These are phyloP conservation scores for Pichia scutulata DNA, from an alignment of 805 yeast genomes.

Conservation along the genomic window DNA sequence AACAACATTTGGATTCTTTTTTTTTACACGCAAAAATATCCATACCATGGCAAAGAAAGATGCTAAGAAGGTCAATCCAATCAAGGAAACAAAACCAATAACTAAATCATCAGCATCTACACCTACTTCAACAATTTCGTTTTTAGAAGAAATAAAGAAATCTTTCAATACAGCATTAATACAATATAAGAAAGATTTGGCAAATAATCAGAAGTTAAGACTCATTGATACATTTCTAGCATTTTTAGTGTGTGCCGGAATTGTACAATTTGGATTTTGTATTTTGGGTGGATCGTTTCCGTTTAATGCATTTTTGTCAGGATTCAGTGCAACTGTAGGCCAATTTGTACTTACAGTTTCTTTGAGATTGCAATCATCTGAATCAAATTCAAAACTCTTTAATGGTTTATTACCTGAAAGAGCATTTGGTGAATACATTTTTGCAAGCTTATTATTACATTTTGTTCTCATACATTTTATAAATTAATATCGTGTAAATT, in stretches of 20 bases:
- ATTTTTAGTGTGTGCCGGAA: conserved; percentile 68
- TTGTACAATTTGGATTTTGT: conserved; percentile 72
- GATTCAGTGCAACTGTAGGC: conserved; percentile 87
- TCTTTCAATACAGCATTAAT: conserved; percentile 5
- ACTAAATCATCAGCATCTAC: background rate
- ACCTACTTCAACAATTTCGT: background rate
- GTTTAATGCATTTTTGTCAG: conserved; percentile 93
- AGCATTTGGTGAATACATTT: conserved; percentile 81
- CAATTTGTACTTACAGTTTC: conserved; percentile 87
- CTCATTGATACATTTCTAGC: conserved; percentile 72
- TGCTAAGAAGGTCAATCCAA: background rate
- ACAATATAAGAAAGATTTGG: conserved; percentile 19
- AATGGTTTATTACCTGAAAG: conserved; percentile 30
- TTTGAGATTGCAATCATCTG: conserved; percentile 63
- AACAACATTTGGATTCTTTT: background rate
- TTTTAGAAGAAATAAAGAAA: conserved; percentile 2
- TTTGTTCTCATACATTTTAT: conserved; percentile 87
- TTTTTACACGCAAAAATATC: too few species aligned
- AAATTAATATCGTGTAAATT: conserved; percentile 38
- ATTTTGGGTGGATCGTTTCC: conserved; percentile 83
- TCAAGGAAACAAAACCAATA: background rate
- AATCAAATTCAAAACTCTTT: conserved; percentile 18
- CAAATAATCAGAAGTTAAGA: conserved; percentile 37
- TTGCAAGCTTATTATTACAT: conserved; percentile 84
- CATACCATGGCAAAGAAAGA: conserved; percentile 6